These are phyloP conservation scores for Penicillium fuscoglaucum DNA, from an alignment of 2,329 filamentous ascomycete genomes.

Conservation along the genomic window DNA sequence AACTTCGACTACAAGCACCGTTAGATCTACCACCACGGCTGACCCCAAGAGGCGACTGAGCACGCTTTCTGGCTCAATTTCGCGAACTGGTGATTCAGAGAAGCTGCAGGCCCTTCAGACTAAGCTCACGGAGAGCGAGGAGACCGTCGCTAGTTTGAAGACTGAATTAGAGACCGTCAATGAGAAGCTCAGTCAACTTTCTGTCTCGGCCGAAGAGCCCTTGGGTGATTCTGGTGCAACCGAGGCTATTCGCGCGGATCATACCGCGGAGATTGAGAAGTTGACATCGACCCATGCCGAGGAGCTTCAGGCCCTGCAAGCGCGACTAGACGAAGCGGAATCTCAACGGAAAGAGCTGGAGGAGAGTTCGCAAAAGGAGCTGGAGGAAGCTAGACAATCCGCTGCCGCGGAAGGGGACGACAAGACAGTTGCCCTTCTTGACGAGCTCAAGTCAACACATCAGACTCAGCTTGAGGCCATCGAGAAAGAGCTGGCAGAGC, in stretches of 20 bases:
- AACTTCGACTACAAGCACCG: constrained; percentile 25
- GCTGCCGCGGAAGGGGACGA: constrained; percentile 40
- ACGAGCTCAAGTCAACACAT: constrained; percentile 41
- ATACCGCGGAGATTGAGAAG: constrained; percentile 36
- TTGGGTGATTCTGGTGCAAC: constrained; percentile 24
- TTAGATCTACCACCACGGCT: constrained; percentile 22
- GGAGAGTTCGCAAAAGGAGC: constrained; percentile 38
- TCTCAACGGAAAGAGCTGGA: constrained; percentile 39
- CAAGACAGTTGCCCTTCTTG: constrained; percentile 36
- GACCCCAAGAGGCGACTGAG: constrained; percentile 42
- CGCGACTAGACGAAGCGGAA: constrained; percentile 40
- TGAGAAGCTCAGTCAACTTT: constrained; percentile 37
- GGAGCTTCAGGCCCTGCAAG: constrained; percentile 35
- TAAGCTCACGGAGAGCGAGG: constrained; percentile 41
- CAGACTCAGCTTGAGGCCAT: constrained; percentile 38
- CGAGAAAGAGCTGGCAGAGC: constrained; percentile 36
- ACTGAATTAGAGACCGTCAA: constrained; percentile 38
- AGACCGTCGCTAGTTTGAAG: constrained; percentile 35
- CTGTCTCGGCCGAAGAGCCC: constrained; percentile 28
- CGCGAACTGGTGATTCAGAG: constrained; percentile 32
- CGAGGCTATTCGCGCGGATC: constrained; percentile 32
- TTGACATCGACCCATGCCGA: constrained; percentile 35
- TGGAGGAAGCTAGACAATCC: constrained; percentile 41
- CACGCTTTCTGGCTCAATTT: constrained; percentile 32
- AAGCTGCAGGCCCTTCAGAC: constrained; percentile 38